Percentiles rank a stretch among this genome's conserved stretches.
Conservation (phyloP, 768 basidiomycete species). For the Scleroderma bovista region DNA sequence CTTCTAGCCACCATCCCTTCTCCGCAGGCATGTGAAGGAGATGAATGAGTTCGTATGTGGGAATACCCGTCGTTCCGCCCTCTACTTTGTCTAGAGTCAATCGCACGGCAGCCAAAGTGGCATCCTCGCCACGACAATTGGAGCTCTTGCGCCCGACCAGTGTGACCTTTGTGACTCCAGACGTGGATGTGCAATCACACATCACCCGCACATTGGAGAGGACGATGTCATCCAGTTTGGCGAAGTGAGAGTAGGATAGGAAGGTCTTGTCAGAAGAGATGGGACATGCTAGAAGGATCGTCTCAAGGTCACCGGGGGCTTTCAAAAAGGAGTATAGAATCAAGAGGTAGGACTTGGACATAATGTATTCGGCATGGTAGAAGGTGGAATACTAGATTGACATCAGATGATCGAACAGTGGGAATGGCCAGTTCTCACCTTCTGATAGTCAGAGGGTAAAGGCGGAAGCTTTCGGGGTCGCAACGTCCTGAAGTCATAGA, state of each 20-base stretch:
- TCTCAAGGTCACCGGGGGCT: not conserved
- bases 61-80: not conserved
- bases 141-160: not conserved
- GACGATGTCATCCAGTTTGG: not conserved
- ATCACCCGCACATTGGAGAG: not conserved
- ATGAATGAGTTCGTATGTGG: no score
- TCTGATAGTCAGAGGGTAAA: not conserved
- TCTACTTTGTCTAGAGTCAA: not conserved
- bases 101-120: not conserved
- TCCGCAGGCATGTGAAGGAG: not conserved
- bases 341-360: slow-evolving; percentile 3
- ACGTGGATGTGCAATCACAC: not conserved
- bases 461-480: not conserved
- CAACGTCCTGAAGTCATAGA: slow-evolving; percentile 3
- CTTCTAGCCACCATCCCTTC: not conserved
- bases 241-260: not conserved
- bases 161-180: not conserved
- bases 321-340: slow-evolving; percentile 1
- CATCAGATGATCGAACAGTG: not conserved
- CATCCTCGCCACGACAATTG: not conserved
- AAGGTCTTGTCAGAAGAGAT: not conserved
- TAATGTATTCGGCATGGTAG: not conserved
- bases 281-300: slow-evolving; percentile 1
- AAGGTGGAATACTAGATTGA: not conserved
- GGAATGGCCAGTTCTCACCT: not conserved